These are phyloP conservation scores for Skeletonema menzelii DNA, from an alignment of 108 stramenopile genomes.

Conservation along the genomic window DNA sequence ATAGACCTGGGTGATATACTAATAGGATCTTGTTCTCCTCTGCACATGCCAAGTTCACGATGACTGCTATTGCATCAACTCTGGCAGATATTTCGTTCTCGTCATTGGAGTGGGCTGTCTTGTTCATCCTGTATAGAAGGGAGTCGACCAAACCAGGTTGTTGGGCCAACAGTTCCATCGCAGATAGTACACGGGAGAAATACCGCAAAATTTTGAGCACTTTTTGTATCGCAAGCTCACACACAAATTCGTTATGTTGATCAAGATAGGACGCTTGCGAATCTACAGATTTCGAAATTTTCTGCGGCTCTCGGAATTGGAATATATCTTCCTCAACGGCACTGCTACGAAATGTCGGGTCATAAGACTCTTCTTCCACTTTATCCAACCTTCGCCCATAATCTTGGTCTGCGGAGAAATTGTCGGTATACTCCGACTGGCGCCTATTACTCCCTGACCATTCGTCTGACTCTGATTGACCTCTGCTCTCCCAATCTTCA, in stretches of 20 bases:
- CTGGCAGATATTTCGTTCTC: slow-evolving; percentile 35
- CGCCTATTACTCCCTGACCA: not conserved
- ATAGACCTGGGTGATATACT: slow-evolving; percentile 40
- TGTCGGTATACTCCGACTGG: not conserved
- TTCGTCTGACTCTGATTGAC: not conserved
- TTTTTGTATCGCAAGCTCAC: slow-evolving; percentile 38
- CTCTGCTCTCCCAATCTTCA: not conserved
- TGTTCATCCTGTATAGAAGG: slow-evolving; percentile 39
- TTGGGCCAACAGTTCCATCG: slow-evolving; percentile 45
- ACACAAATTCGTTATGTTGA: slow-evolving; percentile 7
- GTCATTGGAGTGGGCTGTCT: slow-evolving; percentile 18
- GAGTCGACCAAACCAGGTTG: slow-evolving; percentile 41
- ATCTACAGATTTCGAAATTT: not conserved
- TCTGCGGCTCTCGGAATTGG: slow-evolving; percentile 35
- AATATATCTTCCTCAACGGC: slow-evolving; percentile 27
- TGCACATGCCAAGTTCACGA: slow-evolving; percentile 50
- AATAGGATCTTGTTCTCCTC: slow-evolving; percentile 51
- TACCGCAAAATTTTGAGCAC: slow-evolving; percentile 49
- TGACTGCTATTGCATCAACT: slow-evolving; percentile 42
- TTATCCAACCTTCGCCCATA: not conserved
- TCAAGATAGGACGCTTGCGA: slow-evolving; percentile 11
- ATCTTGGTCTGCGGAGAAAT: not conserved
- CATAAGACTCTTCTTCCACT: slow-evolving; percentile 1
- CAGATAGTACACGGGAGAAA: slow-evolving; percentile 53
- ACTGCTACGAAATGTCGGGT: not conserved